phyloP scores from a whole-genome alignment of 1,284 basidiomycete species.

The Jaminaea rosea region DNA sequence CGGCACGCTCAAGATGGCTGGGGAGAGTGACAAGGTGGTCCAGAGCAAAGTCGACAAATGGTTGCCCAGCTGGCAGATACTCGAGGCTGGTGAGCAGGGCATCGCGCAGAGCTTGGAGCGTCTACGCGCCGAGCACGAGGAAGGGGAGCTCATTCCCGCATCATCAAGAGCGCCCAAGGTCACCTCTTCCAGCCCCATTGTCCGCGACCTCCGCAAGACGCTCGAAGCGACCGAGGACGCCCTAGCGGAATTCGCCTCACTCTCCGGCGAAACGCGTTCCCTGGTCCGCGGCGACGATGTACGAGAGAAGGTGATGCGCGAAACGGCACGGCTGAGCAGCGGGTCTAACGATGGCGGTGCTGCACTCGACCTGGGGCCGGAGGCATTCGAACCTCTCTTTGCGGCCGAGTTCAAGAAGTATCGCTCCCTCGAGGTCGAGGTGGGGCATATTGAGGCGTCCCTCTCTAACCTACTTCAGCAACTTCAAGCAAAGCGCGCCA shows the following conservation, averaged over 20 bases:
- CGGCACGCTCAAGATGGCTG: slow-evolving; percentile 24
- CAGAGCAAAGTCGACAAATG: slow-evolving; percentile 47
- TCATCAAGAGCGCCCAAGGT: slow-evolving; percentile 5
- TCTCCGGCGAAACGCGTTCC: slow-evolving; percentile 61
- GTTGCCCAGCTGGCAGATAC: background rate
- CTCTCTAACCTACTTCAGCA: background rate
- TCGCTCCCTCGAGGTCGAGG: slow-evolving; percentile 61
- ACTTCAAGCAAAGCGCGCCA: background rate
- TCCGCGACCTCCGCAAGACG: slow-evolving; percentile 62
- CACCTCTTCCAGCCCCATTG: slow-evolving; percentile 16
- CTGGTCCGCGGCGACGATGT: slow-evolving; percentile 68
- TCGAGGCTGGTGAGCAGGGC: slow-evolving; percentile 3
- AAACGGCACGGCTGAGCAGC: slow-evolving; percentile 53
- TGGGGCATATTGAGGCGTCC: slow-evolving; percentile 50
- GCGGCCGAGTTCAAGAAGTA: slow-evolving; percentile 74
- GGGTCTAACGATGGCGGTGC: slow-evolving; percentile 47
- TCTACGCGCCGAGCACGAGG: slow-evolving; percentile 13
- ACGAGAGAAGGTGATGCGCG: slow-evolving; percentile 60
- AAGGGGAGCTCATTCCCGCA: slow-evolving; percentile 14
- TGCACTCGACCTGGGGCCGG: slow-evolving; percentile 61
- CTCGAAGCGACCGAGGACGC: slow-evolving; percentile 75
- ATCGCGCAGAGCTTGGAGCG: no score
- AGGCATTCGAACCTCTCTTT: slow-evolving; percentile 60
- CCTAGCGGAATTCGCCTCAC: slow-evolving; percentile 50
- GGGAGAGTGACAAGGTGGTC: slow-evolving; percentile 46